Evolutionary conservation across 176 grass and related monocot genomes (phyloP).

Genomic region (Oryza meridionalis): DNA sequence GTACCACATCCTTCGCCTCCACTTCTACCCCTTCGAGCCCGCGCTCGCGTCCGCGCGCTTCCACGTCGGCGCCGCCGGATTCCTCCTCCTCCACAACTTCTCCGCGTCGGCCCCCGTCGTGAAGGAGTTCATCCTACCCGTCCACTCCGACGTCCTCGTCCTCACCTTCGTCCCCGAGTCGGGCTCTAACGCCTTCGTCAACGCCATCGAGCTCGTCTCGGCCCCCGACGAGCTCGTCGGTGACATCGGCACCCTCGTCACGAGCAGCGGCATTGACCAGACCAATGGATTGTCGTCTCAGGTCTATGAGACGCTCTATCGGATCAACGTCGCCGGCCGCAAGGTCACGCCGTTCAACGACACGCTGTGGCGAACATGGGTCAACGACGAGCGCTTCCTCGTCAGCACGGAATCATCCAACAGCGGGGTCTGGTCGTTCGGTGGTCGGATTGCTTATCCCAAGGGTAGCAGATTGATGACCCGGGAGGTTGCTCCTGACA

Average conservation of each 20-base stretch:
- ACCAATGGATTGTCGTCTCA: constrained; percentile 65
- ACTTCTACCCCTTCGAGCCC: constrained; percentile 80
- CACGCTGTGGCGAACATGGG: constrained; percentile 92
- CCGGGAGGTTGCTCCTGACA: constrained; percentile 76
- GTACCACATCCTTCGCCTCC: constrained; percentile 79
- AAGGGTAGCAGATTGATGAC: constrained; percentile 57
- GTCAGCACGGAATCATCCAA: constrained; percentile 43
- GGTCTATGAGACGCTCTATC: constrained; percentile 74
- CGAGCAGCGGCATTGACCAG: constrained; percentile 13
- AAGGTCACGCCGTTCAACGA: constrained; percentile 96
- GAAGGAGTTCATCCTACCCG: constrained; percentile 81
- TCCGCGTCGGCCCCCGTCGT: constrained; percentile 54
- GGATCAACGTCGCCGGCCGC: constrained; percentile 76
- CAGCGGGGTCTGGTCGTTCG: constrained; percentile 44
- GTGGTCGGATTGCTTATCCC: constrained; percentile 81
- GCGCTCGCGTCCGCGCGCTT: constrained; percentile 73
- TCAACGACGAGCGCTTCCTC: constrained; percentile 59
- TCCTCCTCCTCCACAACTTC: constrained; percentile 84
- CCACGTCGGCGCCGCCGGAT: constrained; percentile 57
- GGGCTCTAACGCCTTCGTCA: constrained; percentile 71
- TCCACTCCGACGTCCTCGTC: constrained; percentile 59
- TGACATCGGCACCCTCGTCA: constrained; percentile 63
- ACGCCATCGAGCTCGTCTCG: constrained; percentile 89
- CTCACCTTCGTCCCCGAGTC: constrained; percentile 77
- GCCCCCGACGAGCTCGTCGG: constrained; percentile 76